These are phyloP conservation scores for Tripidium arundinaceum DNA, from an alignment of 202 grass and related monocot genomes.

Conservation along the genomic window DNA sequence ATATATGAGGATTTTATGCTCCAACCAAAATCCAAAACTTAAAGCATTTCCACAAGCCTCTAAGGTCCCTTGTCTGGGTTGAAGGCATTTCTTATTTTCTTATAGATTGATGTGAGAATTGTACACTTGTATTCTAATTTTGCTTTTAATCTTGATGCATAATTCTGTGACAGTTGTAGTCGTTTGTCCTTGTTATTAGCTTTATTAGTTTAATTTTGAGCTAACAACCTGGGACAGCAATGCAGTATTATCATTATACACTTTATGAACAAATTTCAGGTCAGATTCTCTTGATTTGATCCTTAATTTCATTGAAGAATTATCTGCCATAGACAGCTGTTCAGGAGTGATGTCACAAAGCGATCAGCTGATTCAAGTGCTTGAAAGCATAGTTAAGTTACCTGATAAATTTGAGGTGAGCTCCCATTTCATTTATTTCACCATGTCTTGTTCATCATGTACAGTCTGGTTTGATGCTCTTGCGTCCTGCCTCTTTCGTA, in stretches of 20 bases:
- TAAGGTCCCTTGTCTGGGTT: conserved; percentile 9
- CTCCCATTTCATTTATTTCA: conserved; percentile 33
- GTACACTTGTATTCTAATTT: neutral
- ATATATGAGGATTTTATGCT: conserved; percentile 9
- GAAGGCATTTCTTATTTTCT: conserved; percentile 19
- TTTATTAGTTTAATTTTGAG: neutral
- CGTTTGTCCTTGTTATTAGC: neutral
- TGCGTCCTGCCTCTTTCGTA: neutral
- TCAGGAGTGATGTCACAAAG: conserved; percentile 55
- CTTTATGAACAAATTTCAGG: conserved; percentile 49
- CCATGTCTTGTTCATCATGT: neutral
- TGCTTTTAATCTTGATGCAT: neutral
- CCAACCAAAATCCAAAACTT: neutral
- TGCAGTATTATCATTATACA: neutral
- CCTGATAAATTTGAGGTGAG: conserved; percentile 93
- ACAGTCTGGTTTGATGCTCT: conserved; percentile 6
- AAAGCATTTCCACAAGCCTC: neutral
- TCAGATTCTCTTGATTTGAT: conserved; percentile 47
- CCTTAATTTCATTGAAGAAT: conserved; percentile 74
- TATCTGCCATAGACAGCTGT: conserved; percentile 64
- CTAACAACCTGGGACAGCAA: conserved; percentile 10
- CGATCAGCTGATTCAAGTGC: conserved; percentile 53
- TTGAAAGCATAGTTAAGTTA: conserved; percentile 66
- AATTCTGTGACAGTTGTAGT: neutral
- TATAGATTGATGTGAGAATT: conserved; percentile 8